Evolutionary conservation across 192 early-diverging fungal genomes (phyloP).

Genomic region (Gaertneriomyces sp.): DNA sequence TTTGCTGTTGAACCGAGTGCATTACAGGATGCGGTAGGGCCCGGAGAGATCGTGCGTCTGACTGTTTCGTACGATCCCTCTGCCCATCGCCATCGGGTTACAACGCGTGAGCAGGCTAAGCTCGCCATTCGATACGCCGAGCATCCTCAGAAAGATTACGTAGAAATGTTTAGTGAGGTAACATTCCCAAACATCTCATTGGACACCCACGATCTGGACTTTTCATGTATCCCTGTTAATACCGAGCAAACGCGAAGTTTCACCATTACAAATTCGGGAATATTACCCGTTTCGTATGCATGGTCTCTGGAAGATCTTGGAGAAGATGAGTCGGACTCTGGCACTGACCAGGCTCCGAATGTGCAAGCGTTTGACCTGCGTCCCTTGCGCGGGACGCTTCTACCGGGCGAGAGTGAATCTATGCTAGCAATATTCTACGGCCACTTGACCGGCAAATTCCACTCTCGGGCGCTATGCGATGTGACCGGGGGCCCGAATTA

Average conservation of each 20-base stretch:
- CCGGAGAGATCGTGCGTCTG: slow-evolving; percentile 29
- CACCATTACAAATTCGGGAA: slow-evolving; percentile 43
- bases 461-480: slow-evolving; percentile 43
- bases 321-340: slow-evolving; percentile 5
- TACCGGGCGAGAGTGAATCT: slow-evolving; percentile 43
- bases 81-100: slow-evolving; percentile 43
- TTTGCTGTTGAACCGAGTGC: slow-evolving; percentile 34
- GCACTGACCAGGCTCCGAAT: slow-evolving; percentile 17
- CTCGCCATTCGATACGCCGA: slow-evolving; percentile 50
- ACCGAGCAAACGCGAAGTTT: slow-evolving; percentile 42
- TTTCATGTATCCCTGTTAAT: slow-evolving; percentile 52
- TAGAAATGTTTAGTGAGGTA: slow-evolving; percentile 49
- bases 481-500: slow-evolving; percentile 58
- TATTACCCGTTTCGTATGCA: slow-evolving; percentile 46
- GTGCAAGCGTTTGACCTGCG: slow-evolving; percentile 53
- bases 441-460: slow-evolving; percentile 31
- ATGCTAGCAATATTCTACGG: slow-evolving; percentile 50
- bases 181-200: slow-evolving; percentile 55
- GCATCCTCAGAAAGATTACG: slow-evolving; percentile 52
- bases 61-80: slow-evolving; percentile 42
- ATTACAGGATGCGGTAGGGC: slow-evolving; percentile 29
- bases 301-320: slow-evolving; percentile 44
- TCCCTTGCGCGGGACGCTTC: slow-evolving; percentile 44
- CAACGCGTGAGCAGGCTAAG: slow-evolving; percentile 47
- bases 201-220: slow-evolving; percentile 25